These are phyloP conservation scores for Botryotinia globosa DNA, from an alignment of 2,329 filamentous ascomycete species.

Conservation along the genomic window DNA sequence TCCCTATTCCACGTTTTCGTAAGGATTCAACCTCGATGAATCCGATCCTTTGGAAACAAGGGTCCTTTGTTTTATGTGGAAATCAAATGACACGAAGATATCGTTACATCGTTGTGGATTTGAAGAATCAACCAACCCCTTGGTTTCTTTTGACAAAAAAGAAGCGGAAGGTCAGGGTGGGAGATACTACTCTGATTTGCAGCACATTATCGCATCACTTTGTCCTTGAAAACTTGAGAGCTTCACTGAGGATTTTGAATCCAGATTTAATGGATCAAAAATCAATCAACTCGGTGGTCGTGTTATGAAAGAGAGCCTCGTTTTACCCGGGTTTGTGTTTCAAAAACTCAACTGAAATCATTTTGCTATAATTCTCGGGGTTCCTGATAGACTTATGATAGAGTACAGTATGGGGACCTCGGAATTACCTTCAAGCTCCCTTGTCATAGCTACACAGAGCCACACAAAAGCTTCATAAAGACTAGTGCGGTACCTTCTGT, in stretches of 20 bases:
- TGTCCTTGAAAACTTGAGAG: not conserved
- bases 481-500: not conserved
- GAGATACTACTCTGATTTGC: not conserved
- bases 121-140: not conserved
- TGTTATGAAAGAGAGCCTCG: slow-evolving; percentile 8
- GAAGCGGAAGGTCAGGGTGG: not conserved
- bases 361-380: not conserved
- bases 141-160: not conserved
- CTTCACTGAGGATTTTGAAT: not conserved
- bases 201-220: not conserved
- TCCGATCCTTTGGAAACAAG: slow-evolving; percentile 11
- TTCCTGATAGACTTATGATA: not conserved
- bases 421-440: not conserved
- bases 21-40: slow-evolving; percentile 13
- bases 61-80: slow-evolving; percentile 8
- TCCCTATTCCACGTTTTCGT: slow-evolving; percentile 19
- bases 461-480: not conserved
- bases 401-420: not conserved
- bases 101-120: slow-evolving; percentile 16
- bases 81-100: slow-evolving; percentile 16
- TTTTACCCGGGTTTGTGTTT: slow-evolving; percentile 18
- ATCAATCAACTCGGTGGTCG: not conserved
- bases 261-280: slow-evolving; percentile 3
- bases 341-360: not conserved
- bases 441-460: not conserved